Conservation (phyloP, 2,329 filamentous ascomycete species). For the Cercospora nicotianae region DNA sequence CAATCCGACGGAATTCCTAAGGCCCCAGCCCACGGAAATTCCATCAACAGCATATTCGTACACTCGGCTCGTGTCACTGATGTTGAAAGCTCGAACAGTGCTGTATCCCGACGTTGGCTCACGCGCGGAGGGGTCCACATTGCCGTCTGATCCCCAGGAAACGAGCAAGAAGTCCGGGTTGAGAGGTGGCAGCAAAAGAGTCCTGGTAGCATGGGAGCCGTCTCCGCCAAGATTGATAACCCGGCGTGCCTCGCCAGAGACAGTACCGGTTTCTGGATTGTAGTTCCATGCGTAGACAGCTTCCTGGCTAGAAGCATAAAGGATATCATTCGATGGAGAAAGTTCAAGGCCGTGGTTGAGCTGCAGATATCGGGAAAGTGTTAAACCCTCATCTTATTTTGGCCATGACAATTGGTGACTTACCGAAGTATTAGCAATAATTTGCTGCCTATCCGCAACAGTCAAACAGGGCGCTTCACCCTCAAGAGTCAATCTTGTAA, state of each 20-base stretch:
- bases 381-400: background rate
- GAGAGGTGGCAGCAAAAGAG: constrained; percentile 62
- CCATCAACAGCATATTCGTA: constrained; percentile 56
- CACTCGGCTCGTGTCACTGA: constrained; percentile 44
- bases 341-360: constrained; percentile 55
- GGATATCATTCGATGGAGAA: constrained; percentile 49
- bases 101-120: constrained; percentile 58
- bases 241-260: constrained; percentile 8
- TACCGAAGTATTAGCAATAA: constrained; percentile 14
- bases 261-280: constrained; percentile 15
- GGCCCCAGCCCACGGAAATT: constrained; percentile 61
- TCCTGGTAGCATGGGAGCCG: constrained; percentile 63
- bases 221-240: constrained; percentile 12
- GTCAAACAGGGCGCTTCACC: constrained; percentile 13
- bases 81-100: constrained; percentile 65
- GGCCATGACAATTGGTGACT: background rate
- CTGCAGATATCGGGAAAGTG: constrained; percentile 23
- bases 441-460: constrained; percentile 8
- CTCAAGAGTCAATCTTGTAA: constrained; percentile 19
- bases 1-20: constrained; percentile 70
- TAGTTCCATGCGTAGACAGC: constrained; percentile 66
- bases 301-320: constrained; percentile 59
- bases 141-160: constrained; percentile 54
- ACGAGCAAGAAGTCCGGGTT: constrained; percentile 61
- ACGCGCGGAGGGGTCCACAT: constrained; percentile 59